A percentile compares a stretch with the other conserved stretches of the same genome.
Evolutionary conservation across 2,329 filamentous ascomycete species (phyloP).

Genomic region (Apiospora rasikravindrae): DNA sequence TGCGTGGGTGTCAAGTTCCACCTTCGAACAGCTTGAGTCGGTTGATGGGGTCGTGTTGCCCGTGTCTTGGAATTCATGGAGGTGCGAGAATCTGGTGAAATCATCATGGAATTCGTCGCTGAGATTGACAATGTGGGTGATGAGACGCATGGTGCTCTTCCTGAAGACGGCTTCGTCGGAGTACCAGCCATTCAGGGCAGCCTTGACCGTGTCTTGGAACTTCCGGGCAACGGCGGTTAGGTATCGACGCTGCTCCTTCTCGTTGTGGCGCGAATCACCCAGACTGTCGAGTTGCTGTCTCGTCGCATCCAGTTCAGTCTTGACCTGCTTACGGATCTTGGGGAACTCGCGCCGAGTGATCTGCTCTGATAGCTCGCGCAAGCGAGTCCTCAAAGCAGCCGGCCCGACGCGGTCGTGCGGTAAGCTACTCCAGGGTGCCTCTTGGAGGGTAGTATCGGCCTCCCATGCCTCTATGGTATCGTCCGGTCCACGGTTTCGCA

Average conservation of each 20-base stretch:
- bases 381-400: constrained; percentile 34
- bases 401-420: constrained; percentile 37
- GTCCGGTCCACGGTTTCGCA: constrained; percentile 50
- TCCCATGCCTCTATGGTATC: constrained; percentile 30
- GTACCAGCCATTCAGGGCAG: constrained; percentile 44
- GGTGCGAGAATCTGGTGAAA: constrained; percentile 25
- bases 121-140: constrained; percentile 30
- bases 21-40: background rate
- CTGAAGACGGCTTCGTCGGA: constrained; percentile 28
- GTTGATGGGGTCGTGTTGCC: background rate
- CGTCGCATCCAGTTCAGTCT: constrained; percentile 23
- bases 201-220: constrained; percentile 36
- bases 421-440: constrained; percentile 36
- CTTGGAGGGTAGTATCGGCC: constrained; percentile 42
- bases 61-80: constrained; percentile 24
- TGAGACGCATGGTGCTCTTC: constrained; percentile 28
- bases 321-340: constrained; percentile 38
- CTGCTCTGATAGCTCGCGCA: constrained; percentile 41
- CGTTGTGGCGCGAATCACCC: constrained; percentile 36
- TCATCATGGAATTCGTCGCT: constrained; percentile 25
- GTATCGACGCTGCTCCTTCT: constrained; percentile 41
- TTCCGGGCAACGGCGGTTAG: constrained; percentile 38
- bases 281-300: constrained; percentile 32
- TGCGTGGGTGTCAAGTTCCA: background rate
- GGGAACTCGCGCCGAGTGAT: constrained; percentile 40